Evolutionary conservation across 2,329 filamentous ascomycete species (phyloP).

Genomic region (Myotisia sp.): DNA sequence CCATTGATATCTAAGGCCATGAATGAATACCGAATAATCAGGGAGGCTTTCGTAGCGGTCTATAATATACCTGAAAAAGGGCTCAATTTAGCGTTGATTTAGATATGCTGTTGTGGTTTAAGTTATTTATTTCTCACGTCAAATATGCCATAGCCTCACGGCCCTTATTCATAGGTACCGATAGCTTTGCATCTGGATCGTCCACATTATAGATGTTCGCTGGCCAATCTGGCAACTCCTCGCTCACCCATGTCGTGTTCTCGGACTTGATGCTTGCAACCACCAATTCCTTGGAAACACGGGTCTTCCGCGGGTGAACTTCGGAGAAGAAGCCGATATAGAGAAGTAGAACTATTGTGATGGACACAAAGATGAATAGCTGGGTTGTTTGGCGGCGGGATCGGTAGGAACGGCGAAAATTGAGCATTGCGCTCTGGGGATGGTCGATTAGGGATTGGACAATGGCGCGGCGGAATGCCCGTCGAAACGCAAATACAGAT

Average conservation of each 20-base stretch:
- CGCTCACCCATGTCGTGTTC: slow-evolving; percentile 27
- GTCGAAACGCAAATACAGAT: no score
- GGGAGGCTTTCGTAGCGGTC: slow-evolving; percentile 30
- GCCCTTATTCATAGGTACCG: slow-evolving; percentile 34
- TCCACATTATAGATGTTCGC: slow-evolving; percentile 44
- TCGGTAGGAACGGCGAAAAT: not conserved
- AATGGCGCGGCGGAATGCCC: no score
- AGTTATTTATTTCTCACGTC: slow-evolving; percentile 24
- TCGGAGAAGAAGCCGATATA: slow-evolving; percentile 2
- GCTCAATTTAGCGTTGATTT: not conserved
- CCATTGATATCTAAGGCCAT: slow-evolving; percentile 31
- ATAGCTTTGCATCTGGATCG: slow-evolving; percentile 33
- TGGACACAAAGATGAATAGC: slow-evolving; percentile 4
- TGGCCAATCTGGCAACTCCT: slow-evolving; percentile 33
- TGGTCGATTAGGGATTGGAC: no score
- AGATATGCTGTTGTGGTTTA: no score
- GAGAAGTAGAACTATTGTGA: slow-evolving; percentile 2
- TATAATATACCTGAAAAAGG: slow-evolving; percentile 26
- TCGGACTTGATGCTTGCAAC: slow-evolving; percentile 28
- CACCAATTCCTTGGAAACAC: slow-evolving; percentile 17
- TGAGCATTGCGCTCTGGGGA: no score
- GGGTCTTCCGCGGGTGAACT: no score
- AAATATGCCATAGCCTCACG: slow-evolving; percentile 33
- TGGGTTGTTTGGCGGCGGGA: slow-evolving; percentile 3
- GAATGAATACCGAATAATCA: slow-evolving; percentile 30